Evolutionary conservation across 2,329 filamentous ascomycete genomes (phyloP).

Genomic region (Colletotrichum incanum): DNA sequence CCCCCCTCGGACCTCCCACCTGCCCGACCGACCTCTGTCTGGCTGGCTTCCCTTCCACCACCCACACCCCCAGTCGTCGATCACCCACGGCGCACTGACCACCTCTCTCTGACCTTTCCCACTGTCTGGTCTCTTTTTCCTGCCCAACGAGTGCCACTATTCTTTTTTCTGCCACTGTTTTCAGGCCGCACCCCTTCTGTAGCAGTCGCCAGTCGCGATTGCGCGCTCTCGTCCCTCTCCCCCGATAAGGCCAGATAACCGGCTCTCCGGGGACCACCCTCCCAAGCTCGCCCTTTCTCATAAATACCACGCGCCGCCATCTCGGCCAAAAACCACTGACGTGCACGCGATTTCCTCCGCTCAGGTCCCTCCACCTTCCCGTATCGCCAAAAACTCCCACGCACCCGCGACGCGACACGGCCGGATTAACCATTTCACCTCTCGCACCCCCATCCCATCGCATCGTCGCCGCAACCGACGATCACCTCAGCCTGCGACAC

Average conservation of each 20-base stretch:
- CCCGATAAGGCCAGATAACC: slow-evolving; percentile 58
- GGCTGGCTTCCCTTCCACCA: slow-evolving; percentile 11
- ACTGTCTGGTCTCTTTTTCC: slow-evolving; percentile 22
- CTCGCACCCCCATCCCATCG: slow-evolving; percentile 1
- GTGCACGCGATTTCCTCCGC: slow-evolving; percentile 63
- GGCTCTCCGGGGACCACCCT: slow-evolving; percentile 52
- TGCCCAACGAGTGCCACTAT: slow-evolving; percentile 50
- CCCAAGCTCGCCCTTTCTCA: slow-evolving; percentile 55
- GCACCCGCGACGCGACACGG: slow-evolving; percentile 25
- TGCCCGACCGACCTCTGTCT: slow-evolving; percentile 25
- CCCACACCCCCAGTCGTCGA: slow-evolving; percentile 37
- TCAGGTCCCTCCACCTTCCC: slow-evolving; percentile 51
- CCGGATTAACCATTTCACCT: slow-evolving; percentile 34
- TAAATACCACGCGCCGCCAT: slow-evolving; percentile 64
- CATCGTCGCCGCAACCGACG: slow-evolving; percentile 15
- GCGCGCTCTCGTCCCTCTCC: slow-evolving; percentile 46
- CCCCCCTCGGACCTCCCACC: slow-evolving; percentile 23
- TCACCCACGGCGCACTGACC: slow-evolving; percentile 40
- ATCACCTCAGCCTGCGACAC: slow-evolving; percentile 23
- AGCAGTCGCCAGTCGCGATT: slow-evolving; percentile 36
- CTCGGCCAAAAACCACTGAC: slow-evolving; percentile 60
- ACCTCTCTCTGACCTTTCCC: slow-evolving; percentile 40
- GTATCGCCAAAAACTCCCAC: slow-evolving; percentile 33
- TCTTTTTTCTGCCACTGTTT: slow-evolving; percentile 52
- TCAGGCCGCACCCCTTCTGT: slow-evolving; percentile 40